Evolutionary conservation across 2,329 filamentous ascomycete species (phyloP).

Genomic region (Fusarium nanum): DNA sequence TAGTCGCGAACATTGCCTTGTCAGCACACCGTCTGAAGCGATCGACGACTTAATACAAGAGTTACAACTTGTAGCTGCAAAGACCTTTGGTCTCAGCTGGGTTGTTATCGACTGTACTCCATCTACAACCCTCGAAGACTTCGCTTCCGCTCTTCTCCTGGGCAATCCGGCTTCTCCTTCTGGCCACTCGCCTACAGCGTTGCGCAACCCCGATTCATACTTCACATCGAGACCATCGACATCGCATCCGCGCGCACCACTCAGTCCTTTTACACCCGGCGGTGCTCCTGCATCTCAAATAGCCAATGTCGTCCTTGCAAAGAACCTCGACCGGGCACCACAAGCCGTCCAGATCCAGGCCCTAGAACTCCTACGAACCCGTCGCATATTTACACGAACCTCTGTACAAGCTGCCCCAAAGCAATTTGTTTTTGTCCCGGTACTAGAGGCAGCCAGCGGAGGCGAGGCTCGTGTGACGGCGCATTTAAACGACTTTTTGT

Average conservation of each 20-base stretch:
- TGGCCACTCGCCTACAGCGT: slow-evolving; percentile 44
- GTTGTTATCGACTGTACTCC: slow-evolving; percentile 78
- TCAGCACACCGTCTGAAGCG: slow-evolving; percentile 74
- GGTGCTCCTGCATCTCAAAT: slow-evolving; percentile 59
- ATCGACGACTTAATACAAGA: slow-evolving; percentile 79
- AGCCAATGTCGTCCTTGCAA: slow-evolving; percentile 85
- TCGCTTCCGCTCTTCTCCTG: slow-evolving; percentile 76
- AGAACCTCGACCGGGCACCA: slow-evolving; percentile 80
- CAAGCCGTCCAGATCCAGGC: slow-evolving; percentile 84
- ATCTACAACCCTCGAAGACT: slow-evolving; percentile 82
- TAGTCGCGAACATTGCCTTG: slow-evolving; percentile 86
- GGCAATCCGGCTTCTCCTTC: slow-evolving; percentile 41
- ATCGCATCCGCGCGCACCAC: slow-evolving; percentile 39
- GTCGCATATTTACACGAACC: slow-evolving; percentile 80
- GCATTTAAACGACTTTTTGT: slow-evolving; percentile 83
- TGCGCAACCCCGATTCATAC: slow-evolving; percentile 48
- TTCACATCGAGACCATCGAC: slow-evolving; percentile 45
- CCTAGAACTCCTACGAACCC: slow-evolving; percentile 80
- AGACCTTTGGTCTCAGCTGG: slow-evolving; percentile 78
- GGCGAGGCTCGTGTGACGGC: slow-evolving; percentile 62
- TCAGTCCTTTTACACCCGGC: slow-evolving; percentile 48
- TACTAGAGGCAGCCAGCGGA: slow-evolving; percentile 66
- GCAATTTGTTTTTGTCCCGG: slow-evolving; percentile 81
- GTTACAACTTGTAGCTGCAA: slow-evolving; percentile 75
- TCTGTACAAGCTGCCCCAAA: slow-evolving; percentile 79